A percentile compares a stretch with the other conserved stretches of the same genome.
Conservation (phyloP, 2,329 filamentous ascomycete genomes). For the Neopestalotiopsis sp. region DNA sequence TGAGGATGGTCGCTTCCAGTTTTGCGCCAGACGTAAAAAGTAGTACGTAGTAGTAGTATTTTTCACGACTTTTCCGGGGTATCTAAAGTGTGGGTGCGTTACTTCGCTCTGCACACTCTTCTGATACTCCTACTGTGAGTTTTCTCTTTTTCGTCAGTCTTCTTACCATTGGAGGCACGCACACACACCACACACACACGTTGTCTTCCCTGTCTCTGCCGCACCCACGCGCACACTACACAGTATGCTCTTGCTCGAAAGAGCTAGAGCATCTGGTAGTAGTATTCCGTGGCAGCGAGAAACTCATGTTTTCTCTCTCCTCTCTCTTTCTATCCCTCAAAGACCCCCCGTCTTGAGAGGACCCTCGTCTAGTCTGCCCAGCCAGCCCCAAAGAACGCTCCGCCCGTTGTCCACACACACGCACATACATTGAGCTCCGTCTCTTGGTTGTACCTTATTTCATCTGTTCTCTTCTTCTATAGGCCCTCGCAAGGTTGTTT, state of each 20-base stretch:
- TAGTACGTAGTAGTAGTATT: not conserved
- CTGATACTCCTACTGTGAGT: slow-evolving; percentile 19
- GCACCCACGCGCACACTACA: not conserved
- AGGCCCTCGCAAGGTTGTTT: slow-evolving; percentile 32
- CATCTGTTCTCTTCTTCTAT: slow-evolving; percentile 32
- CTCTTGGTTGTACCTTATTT: slow-evolving; percentile 28
- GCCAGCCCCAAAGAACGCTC: not conserved
- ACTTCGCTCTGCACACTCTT: slow-evolving; percentile 16
- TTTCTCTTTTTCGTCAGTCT: slow-evolving; percentile 32
- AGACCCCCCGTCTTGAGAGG: not conserved
- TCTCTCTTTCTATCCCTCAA: too few species aligned
- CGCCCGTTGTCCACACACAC: not conserved
- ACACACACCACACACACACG: not conserved
- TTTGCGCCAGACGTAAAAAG: not conserved
- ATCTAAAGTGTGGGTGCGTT: not conserved
- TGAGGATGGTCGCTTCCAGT: not conserved
- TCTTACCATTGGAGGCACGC: slow-evolving; percentile 25
- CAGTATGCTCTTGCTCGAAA: not conserved
- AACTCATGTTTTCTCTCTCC: not conserved
- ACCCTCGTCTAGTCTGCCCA: not conserved
- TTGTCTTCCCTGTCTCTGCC: slow-evolving; percentile 26
- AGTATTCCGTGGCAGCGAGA: not conserved
- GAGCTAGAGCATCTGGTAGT: not conserved
- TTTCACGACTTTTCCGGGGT: slow-evolving; percentile 7
- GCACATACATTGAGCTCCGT: not conserved